Evolutionary conservation across 495 filamentous ascomycete species (phyloP), one percentile per base, ranked within the genome.

Genomic region (Chaetomium tenue): DNA sequence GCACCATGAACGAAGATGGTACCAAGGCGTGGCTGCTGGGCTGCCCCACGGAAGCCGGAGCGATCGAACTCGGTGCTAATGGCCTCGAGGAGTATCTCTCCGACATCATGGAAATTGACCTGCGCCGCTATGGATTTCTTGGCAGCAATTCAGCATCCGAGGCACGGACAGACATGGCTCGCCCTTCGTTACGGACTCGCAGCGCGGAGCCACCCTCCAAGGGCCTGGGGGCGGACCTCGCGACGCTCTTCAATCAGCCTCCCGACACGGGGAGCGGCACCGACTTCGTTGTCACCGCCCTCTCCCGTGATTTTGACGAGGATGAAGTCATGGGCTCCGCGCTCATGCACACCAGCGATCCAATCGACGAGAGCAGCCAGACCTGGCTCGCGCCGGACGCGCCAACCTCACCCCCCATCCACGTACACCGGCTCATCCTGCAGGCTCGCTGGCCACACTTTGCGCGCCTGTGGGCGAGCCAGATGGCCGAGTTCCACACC

Each of bases 21-120:
- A 97, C 94, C 3, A 96, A 95, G 68, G 93, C 92, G 12, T 98
- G 96, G 91, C 79, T 98, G 9, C 82, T 98, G n/a, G 94, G 94
- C 23, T 96, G 92, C 71, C 88, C 88, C 11, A 89, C 88, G 5
- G 91, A 97, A 46, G 72, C 74, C 3, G 70, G 70, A 13, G 71
- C 75, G 15, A 78, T 75, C 30, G 82, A 86, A 44, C 80, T 89
- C 33, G 80, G 81, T 1, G 74, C 76, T 28, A 83, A 82, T 47
- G 81, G 81, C 11, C 77, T 83, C 54, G 92, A 96, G 68, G 95
- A 97, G 73, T 93, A 93, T 69, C 83, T 98, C 63, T 94, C 91
- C 67, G 92, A 98, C 72, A 89, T 98, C 44, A 85, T 98, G 69
- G 88, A 92, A 61, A 89, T 98, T 62, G 93, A 98, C 71, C 78